These are phyloP conservation scores for Oenanthe javanica DNA, from an alignment of 140 eudicot species.

Conservation along the genomic window DNA sequence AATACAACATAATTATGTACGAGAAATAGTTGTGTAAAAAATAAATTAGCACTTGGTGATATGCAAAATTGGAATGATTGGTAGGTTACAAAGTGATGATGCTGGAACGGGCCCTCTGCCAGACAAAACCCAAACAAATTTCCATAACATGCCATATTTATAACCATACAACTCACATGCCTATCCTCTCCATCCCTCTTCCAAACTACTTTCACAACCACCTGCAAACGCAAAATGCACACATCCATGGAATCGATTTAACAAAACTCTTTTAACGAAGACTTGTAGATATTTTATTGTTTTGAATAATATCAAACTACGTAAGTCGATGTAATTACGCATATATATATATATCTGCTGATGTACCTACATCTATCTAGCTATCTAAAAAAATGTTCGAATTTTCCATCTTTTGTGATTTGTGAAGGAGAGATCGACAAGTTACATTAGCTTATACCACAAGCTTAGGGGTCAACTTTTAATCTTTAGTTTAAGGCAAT, in stretches of 20 bases:
- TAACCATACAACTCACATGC: constrained; percentile 11
- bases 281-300: no score
- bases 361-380: no score
- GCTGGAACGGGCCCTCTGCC: background rate
- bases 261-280: background rate
- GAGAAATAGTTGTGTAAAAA: background rate
- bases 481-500: no score
- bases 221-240: background rate
- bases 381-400: background rate
- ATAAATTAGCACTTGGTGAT: background rate
- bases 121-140: background rate
- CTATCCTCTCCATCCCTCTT: background rate
- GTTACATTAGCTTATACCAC: background rate
- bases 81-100: constrained; percentile 5
- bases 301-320: no score
- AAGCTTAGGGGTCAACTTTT: background rate
- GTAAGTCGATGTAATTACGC: no score
- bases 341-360: no score
- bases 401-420: no score
- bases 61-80: background rate
- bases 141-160: background rate
- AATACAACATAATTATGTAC: no score
- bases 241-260: background rate
- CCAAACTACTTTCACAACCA: constrained; percentile 1
- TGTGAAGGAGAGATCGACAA: background rate